phyloP scores from a whole-genome alignment of 768 basidiomycete species.

The Boletus reticulatus region DNA sequence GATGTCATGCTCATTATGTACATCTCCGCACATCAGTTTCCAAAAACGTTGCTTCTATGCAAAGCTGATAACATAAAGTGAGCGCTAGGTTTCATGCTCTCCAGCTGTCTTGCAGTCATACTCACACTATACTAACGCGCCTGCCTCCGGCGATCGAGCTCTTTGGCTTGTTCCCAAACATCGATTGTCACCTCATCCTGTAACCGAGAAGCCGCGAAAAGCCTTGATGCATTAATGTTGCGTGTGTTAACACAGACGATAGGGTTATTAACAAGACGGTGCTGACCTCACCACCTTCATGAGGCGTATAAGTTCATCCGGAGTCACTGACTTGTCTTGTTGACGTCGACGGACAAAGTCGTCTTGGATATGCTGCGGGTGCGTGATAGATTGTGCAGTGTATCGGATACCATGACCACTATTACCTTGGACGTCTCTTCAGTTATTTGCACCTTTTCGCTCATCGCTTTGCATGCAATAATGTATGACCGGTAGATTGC shows the following conservation, averaged over 20 bases:
- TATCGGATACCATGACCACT: neutral
- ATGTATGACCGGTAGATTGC: constrained; percentile 57
- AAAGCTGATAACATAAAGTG: neutral
- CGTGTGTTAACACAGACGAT: constrained; percentile 2
- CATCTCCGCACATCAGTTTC: neutral
- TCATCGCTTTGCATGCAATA: constrained; percentile 48
- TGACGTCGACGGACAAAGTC: constrained; percentile 59
- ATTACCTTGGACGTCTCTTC: constrained; percentile 60
- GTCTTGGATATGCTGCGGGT: constrained; percentile 64
- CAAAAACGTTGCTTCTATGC: neutral
- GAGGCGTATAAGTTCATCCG: constrained; percentile 63
- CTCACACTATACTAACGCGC: constrained; percentile 13
- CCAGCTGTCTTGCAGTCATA: neutral
- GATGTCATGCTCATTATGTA: neutral
- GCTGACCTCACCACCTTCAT: constrained; percentile 71
- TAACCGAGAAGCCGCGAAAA: constrained; percentile 62
- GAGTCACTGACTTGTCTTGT: constrained; percentile 37
- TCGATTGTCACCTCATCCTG: constrained; percentile 52
- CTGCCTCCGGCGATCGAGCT: constrained; percentile 49
- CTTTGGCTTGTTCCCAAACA: constrained; percentile 64
- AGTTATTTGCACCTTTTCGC: constrained; percentile 51
- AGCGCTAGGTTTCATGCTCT: neutral
- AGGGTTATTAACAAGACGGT: neutral
- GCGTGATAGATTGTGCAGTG: neutral
- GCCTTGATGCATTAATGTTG: constrained; percentile 35